phyloP scores from a whole-genome alignment of 345 rosid species.

The Pistacia atlantica region DNA sequence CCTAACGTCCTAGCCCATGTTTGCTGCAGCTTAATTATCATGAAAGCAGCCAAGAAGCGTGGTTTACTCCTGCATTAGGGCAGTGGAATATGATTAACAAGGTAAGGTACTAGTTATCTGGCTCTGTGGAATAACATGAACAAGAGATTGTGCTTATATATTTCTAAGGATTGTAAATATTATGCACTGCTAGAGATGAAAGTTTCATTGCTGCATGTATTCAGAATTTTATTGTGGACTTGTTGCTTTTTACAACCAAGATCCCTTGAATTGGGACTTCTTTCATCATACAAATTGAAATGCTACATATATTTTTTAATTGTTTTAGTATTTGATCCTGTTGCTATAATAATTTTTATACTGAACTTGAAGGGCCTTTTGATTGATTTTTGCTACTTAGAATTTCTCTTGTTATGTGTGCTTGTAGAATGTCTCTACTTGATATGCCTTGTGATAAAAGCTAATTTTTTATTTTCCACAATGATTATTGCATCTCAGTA shows the following conservation, averaged over 20 bases:
- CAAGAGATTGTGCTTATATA: not conserved
- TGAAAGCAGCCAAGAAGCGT: constrained; percentile 46
- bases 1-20: not conserved
- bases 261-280: not conserved
- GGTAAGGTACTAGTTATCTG: constrained; percentile 35
- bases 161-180: not conserved
- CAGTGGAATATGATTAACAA: constrained; percentile 84
- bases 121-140: not conserved
- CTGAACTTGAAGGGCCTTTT: not conserved
- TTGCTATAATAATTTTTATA: not conserved
- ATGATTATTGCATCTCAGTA: not conserved
- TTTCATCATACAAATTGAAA: not conserved
- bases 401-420: not conserved
- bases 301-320: not conserved
- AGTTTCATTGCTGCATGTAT: not conserved
- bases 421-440: not conserved
- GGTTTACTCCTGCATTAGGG: constrained; percentile 56
- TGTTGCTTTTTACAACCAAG: not conserved
- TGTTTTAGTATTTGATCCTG: not conserved
- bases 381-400: not conserved
- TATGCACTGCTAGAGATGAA: not conserved
- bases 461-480: not conserved
- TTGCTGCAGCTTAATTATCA: constrained; percentile 67
- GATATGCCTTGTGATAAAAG: not conserved
- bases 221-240: not conserved